Percentiles rank a stretch among this genome's conserved stretches.
Conservation (phyloP, 805 yeast genomes). For the Saturnispora quitensis region DNA sequence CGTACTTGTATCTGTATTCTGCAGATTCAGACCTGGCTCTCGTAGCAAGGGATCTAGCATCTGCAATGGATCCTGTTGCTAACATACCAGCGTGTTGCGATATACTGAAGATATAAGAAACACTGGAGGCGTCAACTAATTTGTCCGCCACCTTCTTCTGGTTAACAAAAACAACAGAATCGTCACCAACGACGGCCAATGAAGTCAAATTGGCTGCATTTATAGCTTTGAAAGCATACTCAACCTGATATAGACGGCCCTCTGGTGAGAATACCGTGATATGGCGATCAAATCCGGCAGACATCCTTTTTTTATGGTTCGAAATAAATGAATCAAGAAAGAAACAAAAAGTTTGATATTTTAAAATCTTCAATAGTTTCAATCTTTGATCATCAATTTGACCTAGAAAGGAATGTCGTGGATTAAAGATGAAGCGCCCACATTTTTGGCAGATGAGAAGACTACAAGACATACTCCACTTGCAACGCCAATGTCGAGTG, state of each 20-base stretch:
- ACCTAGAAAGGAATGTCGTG: constrained; percentile 9
- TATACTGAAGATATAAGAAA: constrained; percentile 76
- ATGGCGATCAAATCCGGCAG: constrained; percentile 97
- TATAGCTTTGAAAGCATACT: constrained; percentile 85
- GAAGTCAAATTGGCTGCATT: constrained; percentile 88
- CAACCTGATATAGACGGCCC: constrained; percentile 95
- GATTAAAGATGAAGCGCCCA: constrained; percentile 19
- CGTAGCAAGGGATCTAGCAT: constrained; percentile 81
- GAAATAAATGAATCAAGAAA: background rate
- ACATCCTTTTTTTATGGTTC: constrained; percentile 6
- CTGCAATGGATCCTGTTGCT: constrained; percentile 93
- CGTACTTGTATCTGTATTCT: constrained; percentile 88
- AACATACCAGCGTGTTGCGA: constrained; percentile 80
- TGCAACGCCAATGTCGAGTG: constrained; percentile 28
- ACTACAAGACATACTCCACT: constrained; percentile 33
- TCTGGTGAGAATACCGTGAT: constrained; percentile 98
- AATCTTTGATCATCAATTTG: background rate
- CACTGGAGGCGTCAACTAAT: constrained; percentile 78
- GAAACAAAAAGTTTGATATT: background rate
- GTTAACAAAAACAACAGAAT: constrained; percentile 77
- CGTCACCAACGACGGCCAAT: constrained; percentile 78
- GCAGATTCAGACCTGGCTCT: constrained; percentile 95
- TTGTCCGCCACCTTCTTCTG: constrained; percentile 97
- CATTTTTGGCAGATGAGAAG: constrained; percentile 15
- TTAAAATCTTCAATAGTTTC: background rate